Base-by-base conservation (phyloP, 129 eudicot species). In the Kitagawia praeruptora region DNA sequence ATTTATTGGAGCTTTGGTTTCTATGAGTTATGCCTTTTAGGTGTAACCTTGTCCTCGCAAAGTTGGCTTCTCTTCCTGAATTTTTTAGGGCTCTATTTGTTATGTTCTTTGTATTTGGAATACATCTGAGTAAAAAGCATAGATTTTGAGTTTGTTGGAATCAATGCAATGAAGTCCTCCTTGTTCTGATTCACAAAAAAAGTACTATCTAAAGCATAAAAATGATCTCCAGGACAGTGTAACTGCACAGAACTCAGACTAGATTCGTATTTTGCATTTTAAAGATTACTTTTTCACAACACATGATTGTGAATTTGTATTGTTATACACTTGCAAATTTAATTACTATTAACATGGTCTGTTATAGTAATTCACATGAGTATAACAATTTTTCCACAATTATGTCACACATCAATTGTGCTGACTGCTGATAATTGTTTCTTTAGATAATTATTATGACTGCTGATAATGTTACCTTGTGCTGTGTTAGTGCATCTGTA, bases 1-100 rank as follows among this genome's bases (percentile, higher is more conserved):
- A n/a, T 79, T 53, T 12, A 75, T 80, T 34, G 89, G 85, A 67
- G 85, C 82, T 86, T 40, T 88, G 27, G 71, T 84, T 79, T 85
- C 63, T 4, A 70, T 82, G 66, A 81, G 71, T 40, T 84, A 21
- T 75, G 85, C 48, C 0, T 81, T 89, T 31, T 64, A 81, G 77
- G 70, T 86, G 70, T 90, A 86, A 88, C 34, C 63, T 27, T 75
- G 47, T 18, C 0, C 39, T 58, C 13, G 21, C 63, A 25, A 42
- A 38, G 16, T 18, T 27, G 79, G 64, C 27, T 48, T 77, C 66
- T 76, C 64, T 58, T 34, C 38, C 69, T 40, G 1, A 56, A 56
- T 77, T 58, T 58, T 31, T 23, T 12, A n/a, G 54, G 53, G 34
- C 53, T n/a, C 2, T 25, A 42, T n/a, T 46, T 11, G 5, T 18